Base-by-base conservation (phyloP, 768 basidiomycete species). In the Boletus subparvulus region DNA sequence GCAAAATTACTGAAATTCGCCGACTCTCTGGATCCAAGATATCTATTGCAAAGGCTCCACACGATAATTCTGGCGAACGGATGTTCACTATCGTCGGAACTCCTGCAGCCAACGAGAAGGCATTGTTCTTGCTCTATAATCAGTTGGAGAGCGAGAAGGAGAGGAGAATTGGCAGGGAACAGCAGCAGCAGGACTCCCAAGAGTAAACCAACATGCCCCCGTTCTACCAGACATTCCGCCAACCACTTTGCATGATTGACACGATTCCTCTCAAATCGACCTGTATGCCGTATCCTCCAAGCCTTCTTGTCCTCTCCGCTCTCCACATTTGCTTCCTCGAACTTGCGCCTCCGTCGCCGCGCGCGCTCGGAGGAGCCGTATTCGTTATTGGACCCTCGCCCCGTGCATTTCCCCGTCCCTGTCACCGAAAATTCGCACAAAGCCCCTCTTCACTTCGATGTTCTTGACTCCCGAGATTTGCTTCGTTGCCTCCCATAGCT, bases 51-150 rank as follows among this genome's bases (percentile, higher is more conserved):
- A 99, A 99, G 76, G 89, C 92, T 47, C 94, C 97, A n/a, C 97
- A 98, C 69, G 97, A 98, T 67, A 97, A 98, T 68, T 94, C 95
- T 41, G 97, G 96, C 67, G 97, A 99, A 78, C 83, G 97, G 63
- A 98, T 99, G 96, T 99, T 99, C 79, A 94, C 97, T 59, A 98
- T 99, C 71, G 82, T 97, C 46, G 97, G 97, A 53, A 94, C 94
- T 13, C 90, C 93, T 47, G 92, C 94, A 74, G 90, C 92, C 64
- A 98, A 97, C 74, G 96, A 99, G 77, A 96, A 98, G 76, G 97
- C 97, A 3, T 77, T 99, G 56, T 98, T 96, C 81, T 78, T 99
- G 58, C 82, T 99, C 59, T 99, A 98, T 77, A 94, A 96, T 68
- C 96, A 97, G 71, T 79, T 96, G 60, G 95, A 97, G 77, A 94